Evolutionary conservation across 2,329 filamentous ascomycete genomes (phyloP).

Genomic region (Knoxdaviesia proteae): DNA sequence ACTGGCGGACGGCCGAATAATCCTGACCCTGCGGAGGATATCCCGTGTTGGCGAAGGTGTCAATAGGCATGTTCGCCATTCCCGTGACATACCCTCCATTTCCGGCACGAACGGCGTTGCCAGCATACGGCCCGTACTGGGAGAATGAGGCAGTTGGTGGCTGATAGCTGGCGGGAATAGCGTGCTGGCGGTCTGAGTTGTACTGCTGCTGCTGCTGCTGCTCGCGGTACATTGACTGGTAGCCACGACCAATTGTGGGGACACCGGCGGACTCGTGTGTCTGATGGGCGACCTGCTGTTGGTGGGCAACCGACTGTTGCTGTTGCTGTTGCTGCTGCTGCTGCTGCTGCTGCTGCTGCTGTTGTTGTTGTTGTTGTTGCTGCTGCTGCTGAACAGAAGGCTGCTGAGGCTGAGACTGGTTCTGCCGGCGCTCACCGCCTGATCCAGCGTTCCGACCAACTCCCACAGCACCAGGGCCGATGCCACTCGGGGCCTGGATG

Average conservation of each 20-base stretch:
- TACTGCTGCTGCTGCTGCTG: conserved; percentile 1
- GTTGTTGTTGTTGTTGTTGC: not conserved
- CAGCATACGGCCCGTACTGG: too few relatives aligned
- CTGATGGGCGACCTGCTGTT: conserved; percentile 7
- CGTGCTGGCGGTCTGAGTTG: not conserved
- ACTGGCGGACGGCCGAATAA: too few relatives aligned
- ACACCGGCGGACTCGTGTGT: not conserved
- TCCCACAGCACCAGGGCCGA: conserved; percentile 45
- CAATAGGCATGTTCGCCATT: too few relatives aligned
- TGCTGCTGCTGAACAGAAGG: conserved; percentile 5
- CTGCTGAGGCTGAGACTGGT: conserved; percentile 14
- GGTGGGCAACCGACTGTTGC: conserved; percentile 10
- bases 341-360: conserved; percentile 1
- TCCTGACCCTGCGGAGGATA: too few relatives aligned
- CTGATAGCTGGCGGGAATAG: too few relatives aligned
- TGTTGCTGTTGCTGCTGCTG: conserved; percentile 10
- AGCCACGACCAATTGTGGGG: too few relatives aligned
- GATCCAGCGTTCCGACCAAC: conserved; percentile 25
- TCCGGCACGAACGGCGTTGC: too few relatives aligned
- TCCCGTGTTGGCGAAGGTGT: too few relatives aligned
- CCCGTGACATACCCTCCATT: too few relatives aligned
- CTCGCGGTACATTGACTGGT: not conserved
- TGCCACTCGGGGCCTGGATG: conserved; percentile 45
- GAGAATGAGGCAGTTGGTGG: not conserved
- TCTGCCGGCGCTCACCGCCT: conserved; percentile 27